Percentiles rank a stretch among this genome's conserved stretches.
phyloP scores from a whole-genome alignment of 129 eudicot genomes.

The Apium graveolens region DNA sequence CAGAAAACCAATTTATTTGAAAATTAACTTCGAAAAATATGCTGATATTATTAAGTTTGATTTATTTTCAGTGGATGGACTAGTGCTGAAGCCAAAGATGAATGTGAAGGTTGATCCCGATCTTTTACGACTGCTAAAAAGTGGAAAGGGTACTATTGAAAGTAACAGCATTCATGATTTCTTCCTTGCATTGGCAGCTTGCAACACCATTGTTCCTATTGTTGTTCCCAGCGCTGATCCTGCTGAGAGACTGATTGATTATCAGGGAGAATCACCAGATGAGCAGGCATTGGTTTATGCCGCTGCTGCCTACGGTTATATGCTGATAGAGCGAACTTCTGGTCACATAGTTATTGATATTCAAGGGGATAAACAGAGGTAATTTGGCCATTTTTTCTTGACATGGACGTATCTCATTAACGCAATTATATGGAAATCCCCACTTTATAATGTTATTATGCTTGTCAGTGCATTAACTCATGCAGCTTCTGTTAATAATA shows the following conservation, averaged over 20 bases:
- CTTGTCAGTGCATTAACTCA: not conserved
- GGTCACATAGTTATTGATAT: slow-evolving; percentile 94
- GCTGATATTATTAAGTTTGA: slow-evolving; percentile 7
- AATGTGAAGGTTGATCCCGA: slow-evolving; percentile 64
- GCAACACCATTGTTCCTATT: slow-evolving; percentile 95
- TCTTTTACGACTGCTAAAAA: slow-evolving; percentile 41
- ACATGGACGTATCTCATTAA: not conserved
- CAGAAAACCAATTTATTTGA: not conserved
- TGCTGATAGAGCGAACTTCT: slow-evolving; percentile 88
- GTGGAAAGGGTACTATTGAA: slow-evolving; percentile 31
- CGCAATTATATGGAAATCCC: slow-evolving; percentile 11
- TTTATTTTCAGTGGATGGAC: slow-evolving; percentile 55
- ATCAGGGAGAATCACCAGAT: slow-evolving; percentile 99
- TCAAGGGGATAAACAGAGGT: slow-evolving; percentile 91
- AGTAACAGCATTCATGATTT: slow-evolving; percentile 54
- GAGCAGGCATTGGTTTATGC: slow-evolving; percentile 98
- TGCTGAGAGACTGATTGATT: slow-evolving; percentile 57
- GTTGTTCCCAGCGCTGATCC: slow-evolving; percentile 55
- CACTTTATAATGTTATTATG: not conserved
- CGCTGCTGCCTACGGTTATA: slow-evolving; percentile 96
- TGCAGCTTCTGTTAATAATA: not conserved
- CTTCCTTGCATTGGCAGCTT: slow-evolving; percentile 91
- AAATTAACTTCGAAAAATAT: not conserved
- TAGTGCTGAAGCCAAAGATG: slow-evolving; percentile 73
- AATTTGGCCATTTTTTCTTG: slow-evolving; percentile 16